Evolutionary conservation across 2,329 filamentous ascomycete species (phyloP).

Genomic region (Pseudogymnoascus sp.): DNA sequence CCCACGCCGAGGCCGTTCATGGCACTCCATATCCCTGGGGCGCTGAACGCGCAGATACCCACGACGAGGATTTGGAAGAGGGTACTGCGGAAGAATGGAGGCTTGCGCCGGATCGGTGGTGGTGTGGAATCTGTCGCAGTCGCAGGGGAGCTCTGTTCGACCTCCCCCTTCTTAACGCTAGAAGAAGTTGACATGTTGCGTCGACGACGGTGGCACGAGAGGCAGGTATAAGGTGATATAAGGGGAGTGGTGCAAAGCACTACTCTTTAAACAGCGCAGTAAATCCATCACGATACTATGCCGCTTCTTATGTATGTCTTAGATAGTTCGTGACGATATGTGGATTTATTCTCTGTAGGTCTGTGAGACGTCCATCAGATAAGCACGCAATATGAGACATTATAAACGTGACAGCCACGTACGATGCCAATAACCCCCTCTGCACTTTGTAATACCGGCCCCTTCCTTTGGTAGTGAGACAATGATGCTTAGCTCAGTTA

Average conservation of each 20-base stretch:
- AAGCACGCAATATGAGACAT: slow-evolving; percentile 8
- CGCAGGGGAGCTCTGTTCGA: not conserved
- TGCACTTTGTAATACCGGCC: not conserved
- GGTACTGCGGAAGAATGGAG: slow-evolving; percentile 1
- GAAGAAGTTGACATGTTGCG: not conserved
- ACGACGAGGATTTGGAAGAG: slow-evolving; percentile 33
- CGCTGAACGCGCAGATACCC: slow-evolving; percentile 34
- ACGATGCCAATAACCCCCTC: not conserved
- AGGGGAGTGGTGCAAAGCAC: not conserved
- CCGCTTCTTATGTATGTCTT: not conserved
- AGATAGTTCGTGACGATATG: not conserved
- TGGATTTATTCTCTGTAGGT: not conserved
- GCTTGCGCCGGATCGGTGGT: not conserved
- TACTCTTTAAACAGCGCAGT: not conserved
- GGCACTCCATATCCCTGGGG: slow-evolving; percentile 36
- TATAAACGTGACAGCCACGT: slow-evolving; percentile 1
- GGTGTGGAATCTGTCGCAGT: not conserved
- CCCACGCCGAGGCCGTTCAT: slow-evolving; percentile 36
- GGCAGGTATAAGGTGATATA: not conserved
- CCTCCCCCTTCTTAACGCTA: not conserved
- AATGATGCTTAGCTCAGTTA: not conserved
- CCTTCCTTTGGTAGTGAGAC: not conserved
- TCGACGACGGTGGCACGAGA: not conserved
- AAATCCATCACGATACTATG: not conserved
- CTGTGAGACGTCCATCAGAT: not conserved